A percentile compares a stretch with the other conserved stretches of the same genome.
These are phyloP conservation scores for Hemileccinum hortonii DNA, from an alignment of 1,284 basidiomycete species.

Conservation along the genomic window DNA sequence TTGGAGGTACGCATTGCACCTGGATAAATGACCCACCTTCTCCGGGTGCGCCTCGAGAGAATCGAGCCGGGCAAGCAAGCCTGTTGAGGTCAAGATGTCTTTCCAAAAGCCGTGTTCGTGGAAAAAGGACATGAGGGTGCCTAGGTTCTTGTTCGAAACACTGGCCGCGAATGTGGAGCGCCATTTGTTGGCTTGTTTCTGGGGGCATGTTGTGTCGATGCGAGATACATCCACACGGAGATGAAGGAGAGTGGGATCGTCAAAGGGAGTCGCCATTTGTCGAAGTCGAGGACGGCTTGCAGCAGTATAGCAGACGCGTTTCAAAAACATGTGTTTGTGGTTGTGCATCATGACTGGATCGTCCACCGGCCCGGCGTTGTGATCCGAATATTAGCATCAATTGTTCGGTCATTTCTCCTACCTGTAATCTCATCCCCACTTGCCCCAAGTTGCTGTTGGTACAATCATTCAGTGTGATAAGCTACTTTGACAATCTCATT, in stretches of 20 bases:
- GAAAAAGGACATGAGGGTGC: constrained; percentile 17
- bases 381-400: too few species aligned
- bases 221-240: constrained; percentile 18
- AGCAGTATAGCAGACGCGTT: too few species aligned
- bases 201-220: constrained; percentile 12
- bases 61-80: constrained; percentile 47
- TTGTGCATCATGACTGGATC: too few species aligned
- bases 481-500: too few species aligned
- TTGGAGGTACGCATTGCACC: neutral
- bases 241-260: constrained; percentile 20
- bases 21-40: constrained; percentile 12
- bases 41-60: constrained; percentile 46
- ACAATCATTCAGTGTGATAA: too few species aligned
- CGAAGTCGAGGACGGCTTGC: too few species aligned
- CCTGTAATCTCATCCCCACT: too few species aligned
- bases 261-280: constrained; percentile 13
- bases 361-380: too few species aligned
- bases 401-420: too few species aligned
- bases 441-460: too few species aligned
- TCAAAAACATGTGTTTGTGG: too few species aligned
- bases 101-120: constrained; percentile 29
- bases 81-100: constrained; percentile 28
- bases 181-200: constrained; percentile 23
- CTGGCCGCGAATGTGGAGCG: constrained; percentile 25
- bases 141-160: constrained; percentile 20